Evolutionary conservation across 345 rosid genomes (phyloP), one percentile per base, ranked within the genome.

Genomic region (Brassica incana): DNA sequence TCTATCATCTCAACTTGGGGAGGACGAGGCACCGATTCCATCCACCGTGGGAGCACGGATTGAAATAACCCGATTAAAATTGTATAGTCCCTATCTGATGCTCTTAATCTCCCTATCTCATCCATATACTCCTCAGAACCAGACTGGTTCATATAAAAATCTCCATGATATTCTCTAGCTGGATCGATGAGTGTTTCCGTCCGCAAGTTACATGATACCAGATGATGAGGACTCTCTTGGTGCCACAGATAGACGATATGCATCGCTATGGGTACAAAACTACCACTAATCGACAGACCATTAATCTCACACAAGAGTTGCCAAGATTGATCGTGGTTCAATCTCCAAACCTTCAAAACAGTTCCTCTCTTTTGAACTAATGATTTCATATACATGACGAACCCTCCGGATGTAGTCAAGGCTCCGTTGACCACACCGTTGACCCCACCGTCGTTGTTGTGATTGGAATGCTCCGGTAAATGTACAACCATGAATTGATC

Each of bases 201-300:
- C 23, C 25, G 20, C 60, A 54, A 54, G 60, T 54, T 54, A 54
- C 23, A 54, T 16, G 23, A 54, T 54, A 54, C 60, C 23, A 54
- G 9, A 52, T 52, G 58, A 52, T 0, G 54, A 45, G n/a, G 60
- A 54, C 23, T 15, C 23, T 15, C 0, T 54, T 54, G 6, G 14
- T 50, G 35, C 78, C 78, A 67, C 15, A 65, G 3, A 29, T 76
- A 76, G 59, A 76, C 20, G 25, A 5, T 15, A n/a, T 56, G 73
- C 73, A 75, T 75, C 23, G 29, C 29, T 64, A 50, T 4, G 2
- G 50, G 71, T 45, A 45, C 54, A 45, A 45, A 45, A 12, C 54
- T 45, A 45, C 54, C 52, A 43, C 52, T 43, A 43, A 43, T 10
- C 52, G 52, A 43, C n/a, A 43, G 12, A 43, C 52, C 54, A 45